These are phyloP conservation scores for Aquilaria agallochum DNA, from an alignment of 441 rosid genomes.

Conservation along the genomic window DNA sequence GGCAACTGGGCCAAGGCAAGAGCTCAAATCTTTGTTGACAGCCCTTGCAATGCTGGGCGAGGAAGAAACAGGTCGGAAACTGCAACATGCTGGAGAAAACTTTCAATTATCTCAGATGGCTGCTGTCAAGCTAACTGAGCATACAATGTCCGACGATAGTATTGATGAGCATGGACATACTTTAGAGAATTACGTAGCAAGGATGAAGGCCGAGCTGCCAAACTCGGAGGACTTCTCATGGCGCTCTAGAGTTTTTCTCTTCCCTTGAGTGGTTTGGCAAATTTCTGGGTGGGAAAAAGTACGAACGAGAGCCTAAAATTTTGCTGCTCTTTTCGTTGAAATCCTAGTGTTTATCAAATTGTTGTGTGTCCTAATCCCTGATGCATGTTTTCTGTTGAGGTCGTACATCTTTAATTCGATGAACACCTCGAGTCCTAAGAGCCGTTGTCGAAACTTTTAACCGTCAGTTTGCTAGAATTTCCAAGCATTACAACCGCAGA, in stretches of 20 bases:
- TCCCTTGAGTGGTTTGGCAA: constrained; percentile 36
- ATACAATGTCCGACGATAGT: constrained; percentile 46
- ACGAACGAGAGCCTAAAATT: too few species aligned
- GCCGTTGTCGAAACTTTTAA: too few species aligned
- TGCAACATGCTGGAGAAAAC: constrained; percentile 65
- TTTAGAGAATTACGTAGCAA: constrained; percentile 49
- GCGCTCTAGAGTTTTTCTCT: constrained; percentile 63
- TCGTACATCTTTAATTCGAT: too few species aligned
- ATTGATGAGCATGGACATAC: constrained; percentile 52
- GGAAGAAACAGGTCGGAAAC: constrained; percentile 59
- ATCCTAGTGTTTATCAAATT: too few species aligned
- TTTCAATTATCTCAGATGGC: constrained; percentile 77
- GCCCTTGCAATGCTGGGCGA: constrained; percentile 74
- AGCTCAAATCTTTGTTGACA: constrained; percentile 70
- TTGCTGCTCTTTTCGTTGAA: too few species aligned
- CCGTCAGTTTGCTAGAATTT: too few species aligned
- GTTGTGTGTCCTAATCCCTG: too few species aligned
- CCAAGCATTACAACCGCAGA: too few species aligned
- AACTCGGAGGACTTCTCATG: constrained; percentile 57
- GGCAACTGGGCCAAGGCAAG: constrained; percentile 59
- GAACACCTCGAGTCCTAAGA: too few species aligned
- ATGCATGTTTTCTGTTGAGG: too few species aligned
- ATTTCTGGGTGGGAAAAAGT: not conserved
- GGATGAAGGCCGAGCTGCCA: constrained; percentile 34
- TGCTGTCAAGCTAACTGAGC: constrained; percentile 85